Percentiles rank a stretch among this genome's conserved stretches.
Evolutionary conservation across 2,329 filamentous ascomycete species (phyloP).

Genomic region (Epichloe brachyelytri): DNA sequence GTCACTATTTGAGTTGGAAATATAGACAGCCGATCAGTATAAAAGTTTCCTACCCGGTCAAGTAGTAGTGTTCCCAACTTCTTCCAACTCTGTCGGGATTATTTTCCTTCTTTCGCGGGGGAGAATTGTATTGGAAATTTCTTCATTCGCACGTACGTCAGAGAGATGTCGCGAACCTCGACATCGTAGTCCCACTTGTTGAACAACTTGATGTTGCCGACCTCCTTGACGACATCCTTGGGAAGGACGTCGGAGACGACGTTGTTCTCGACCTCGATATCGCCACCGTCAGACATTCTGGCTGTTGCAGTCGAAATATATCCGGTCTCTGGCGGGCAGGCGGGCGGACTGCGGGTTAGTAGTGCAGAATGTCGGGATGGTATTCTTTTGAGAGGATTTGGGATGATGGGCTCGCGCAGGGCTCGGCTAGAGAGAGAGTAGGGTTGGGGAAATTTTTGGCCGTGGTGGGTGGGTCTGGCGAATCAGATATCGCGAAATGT

Average conservation of each 20-base stretch:
- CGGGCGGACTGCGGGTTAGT: conserved; percentile 24
- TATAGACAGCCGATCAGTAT: conserved; percentile 20
- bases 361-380: conserved; percentile 25
- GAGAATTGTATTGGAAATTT: background rate
- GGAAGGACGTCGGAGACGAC: conserved; percentile 70
- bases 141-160: conserved; percentile 58
- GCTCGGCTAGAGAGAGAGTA: conserved; percentile 10
- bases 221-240: conserved; percentile 82
- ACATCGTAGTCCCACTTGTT: conserved; percentile 99
- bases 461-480: conserved; percentile 21
- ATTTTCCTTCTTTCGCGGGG: background rate
- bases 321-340: conserved; percentile 23
- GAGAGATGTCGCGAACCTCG: conserved; percentile 98
- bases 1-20: conserved; percentile 49
- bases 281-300: conserved; percentile 86
- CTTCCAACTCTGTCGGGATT: background rate
- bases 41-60: background rate
- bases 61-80: background rate
- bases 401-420: conserved; percentile 16
- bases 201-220: conserved; percentile 91
- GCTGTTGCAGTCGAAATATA: conserved; percentile 26
- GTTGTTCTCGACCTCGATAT: conserved; percentile 80
- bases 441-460: conserved; percentile 21
- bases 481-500: conserved; percentile 21
- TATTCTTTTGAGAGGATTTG: conserved; percentile 21